phyloP scores from a whole-genome alignment of 2,329 filamentous ascomycete genomes.

The Basipetospora chlamydospora region DNA sequence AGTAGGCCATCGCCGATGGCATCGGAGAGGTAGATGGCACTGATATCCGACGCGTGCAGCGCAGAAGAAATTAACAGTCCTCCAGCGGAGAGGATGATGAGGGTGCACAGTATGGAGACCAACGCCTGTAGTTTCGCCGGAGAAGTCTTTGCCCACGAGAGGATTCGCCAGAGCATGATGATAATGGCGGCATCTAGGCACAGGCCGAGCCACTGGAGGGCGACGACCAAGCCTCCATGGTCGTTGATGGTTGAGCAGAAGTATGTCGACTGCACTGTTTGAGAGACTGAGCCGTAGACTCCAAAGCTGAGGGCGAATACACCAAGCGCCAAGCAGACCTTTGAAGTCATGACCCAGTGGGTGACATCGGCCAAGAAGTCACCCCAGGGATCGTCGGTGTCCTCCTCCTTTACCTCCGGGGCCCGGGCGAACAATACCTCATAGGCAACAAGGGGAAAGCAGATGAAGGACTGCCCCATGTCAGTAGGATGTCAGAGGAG shows the following conservation, averaged over 20 bases:
- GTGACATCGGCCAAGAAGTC: constrained; percentile 31
- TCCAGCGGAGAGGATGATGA: constrained; percentile 10
- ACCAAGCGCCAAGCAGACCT: constrained; percentile 16
- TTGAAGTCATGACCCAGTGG: constrained; percentile 30
- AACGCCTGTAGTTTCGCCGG: constrained; percentile 30
- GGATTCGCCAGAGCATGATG: constrained; percentile 33
- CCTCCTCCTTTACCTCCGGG: constrained; percentile 15
- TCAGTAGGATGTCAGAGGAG: too few species aligned
- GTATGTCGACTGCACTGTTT: constrained; percentile 31
- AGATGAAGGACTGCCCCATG: too few species aligned
- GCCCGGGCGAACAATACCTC: constrained; percentile 5
- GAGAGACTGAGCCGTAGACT: constrained; percentile 23
- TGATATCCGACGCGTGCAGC: constrained; percentile 11
- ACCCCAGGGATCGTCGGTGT: constrained; percentile 32
- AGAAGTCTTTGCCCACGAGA: constrained; percentile 35
- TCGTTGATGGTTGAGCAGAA: constrained; percentile 33
- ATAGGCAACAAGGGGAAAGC: constrained; percentile 6
- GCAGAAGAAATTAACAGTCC: too few species aligned
- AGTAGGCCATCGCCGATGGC: constrained; percentile 29
- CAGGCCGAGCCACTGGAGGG: constrained; percentile 29
- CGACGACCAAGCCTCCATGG: constrained; percentile 18
- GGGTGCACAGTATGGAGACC: constrained; percentile 23
- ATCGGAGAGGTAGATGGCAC: constrained; percentile 6
- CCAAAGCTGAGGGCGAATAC: constrained; percentile 26
- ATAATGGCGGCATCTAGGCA: constrained; percentile 30